Conservation (phyloP, 306 rosid genomes). For the Geum urbanum region DNA sequence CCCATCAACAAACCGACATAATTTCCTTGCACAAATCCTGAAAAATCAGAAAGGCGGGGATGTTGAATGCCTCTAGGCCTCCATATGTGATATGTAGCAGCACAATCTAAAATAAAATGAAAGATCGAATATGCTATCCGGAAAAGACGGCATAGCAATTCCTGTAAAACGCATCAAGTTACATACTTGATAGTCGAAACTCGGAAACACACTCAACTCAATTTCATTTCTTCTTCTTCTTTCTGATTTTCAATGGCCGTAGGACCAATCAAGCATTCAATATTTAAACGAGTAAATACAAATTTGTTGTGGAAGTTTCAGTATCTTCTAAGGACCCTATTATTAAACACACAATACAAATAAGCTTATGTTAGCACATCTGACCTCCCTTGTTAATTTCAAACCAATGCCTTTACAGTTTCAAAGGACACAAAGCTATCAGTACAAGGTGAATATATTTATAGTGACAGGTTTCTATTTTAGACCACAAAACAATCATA, state of each 20-base stretch:
- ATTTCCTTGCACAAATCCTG: slow-evolving; percentile 27
- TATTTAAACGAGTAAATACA: not conserved
- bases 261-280: not conserved
- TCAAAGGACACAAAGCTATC: slow-evolving; percentile 18
- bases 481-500: slow-evolving; percentile 2
- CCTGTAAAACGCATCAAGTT: not conserved
- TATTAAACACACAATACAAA: not conserved
- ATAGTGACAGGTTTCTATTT: not conserved
- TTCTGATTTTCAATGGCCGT: not conserved
- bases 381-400: slow-evolving; percentile 14
- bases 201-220: not conserved
- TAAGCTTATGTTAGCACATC: slow-evolving; percentile 18
- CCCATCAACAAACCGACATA: slow-evolving; percentile 59
- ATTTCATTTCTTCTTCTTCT: not conserved
- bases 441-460: not conserved
- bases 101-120: not conserved
- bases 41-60: not conserved
- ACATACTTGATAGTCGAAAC: not conserved
- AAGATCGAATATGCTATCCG: not conserved
- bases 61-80: not conserved
- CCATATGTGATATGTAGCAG: not conserved
- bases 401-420: not conserved
- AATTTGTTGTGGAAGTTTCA: not conserved
- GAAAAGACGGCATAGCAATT: not conserved
- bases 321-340: slow-evolving; percentile 8